Conservation (phyloP, 106 monocot genomes). For the Iris macrosiphon region DNA sequence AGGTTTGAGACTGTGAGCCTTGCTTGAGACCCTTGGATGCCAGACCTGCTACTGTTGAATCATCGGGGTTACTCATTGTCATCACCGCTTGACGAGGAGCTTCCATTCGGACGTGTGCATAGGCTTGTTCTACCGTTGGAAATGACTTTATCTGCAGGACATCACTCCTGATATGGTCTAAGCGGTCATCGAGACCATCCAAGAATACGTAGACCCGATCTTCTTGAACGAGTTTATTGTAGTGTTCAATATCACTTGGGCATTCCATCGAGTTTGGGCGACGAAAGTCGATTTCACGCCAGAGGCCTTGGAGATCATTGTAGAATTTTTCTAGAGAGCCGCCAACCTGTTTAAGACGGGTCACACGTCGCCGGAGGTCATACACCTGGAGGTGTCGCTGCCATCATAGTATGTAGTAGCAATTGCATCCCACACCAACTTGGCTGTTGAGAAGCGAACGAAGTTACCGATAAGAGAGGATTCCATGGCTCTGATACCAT, state of each 20-base stretch:
- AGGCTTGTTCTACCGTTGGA: slow-evolving; percentile 1
- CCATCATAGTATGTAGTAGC: neutral
- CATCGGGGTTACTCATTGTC: neutral
- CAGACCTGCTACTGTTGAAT: neutral
- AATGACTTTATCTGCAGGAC: neutral
- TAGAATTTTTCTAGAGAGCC: neutral
- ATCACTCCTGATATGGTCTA: neutral
- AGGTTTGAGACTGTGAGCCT: too few relatives aligned
- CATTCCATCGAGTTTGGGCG: neutral
- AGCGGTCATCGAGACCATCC: neutral
- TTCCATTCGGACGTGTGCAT: neutral
- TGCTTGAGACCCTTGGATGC: too few relatives aligned
- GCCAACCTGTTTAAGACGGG: neutral
- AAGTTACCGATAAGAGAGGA: neutral
- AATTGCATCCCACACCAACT: slow-evolving; percentile 1
- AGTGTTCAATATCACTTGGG: neutral
- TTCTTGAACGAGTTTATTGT: slow-evolving; percentile 1
- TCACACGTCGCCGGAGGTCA: neutral
- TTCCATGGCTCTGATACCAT: slow-evolving; percentile 2
- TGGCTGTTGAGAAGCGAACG: neutral
- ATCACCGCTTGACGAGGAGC: neutral
- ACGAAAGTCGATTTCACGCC: neutral
- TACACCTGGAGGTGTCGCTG: slow-evolving; percentile 3
- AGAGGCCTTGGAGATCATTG: neutral
- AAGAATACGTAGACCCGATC: slow-evolving; percentile 2